Conservation (phyloP, 306 rosid species). For the Echinosophora koreensis region DNA sequence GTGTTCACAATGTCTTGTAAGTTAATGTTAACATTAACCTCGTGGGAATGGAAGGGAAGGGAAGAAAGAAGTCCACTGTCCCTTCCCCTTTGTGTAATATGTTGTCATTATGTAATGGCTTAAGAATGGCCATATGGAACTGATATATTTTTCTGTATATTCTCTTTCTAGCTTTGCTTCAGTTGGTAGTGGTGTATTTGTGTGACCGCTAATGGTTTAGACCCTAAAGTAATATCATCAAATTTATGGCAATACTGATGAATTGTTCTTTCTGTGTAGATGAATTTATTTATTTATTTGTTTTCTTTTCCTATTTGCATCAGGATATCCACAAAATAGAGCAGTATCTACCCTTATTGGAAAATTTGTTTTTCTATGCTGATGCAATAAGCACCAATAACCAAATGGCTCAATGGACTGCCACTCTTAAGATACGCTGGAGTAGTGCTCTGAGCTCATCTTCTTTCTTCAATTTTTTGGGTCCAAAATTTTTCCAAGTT, state of each 20-base stretch:
- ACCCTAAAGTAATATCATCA: neutral
- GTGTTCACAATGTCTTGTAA: neutral
- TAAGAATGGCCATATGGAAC: neutral
- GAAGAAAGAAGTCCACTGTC: neutral
- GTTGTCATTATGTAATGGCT: neutral
- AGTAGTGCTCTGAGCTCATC: constrained; percentile 67
- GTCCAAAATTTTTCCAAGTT: constrained; percentile 67
- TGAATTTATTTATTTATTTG: neutral
- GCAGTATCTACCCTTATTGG: constrained; percentile 78
- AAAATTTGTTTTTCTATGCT: constrained; percentile 57
- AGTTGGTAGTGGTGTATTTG: constrained; percentile 1
- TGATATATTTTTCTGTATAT: neutral
- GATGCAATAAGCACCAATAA: constrained; percentile 38
- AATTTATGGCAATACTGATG: constrained; percentile 7
- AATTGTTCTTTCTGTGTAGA: constrained; percentile 8
- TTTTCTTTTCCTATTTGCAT: constrained; percentile 29
- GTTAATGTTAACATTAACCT: constrained; percentile 6
- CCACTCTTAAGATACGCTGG: constrained; percentile 71
- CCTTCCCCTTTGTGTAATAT: neutral
- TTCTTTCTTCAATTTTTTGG: constrained; percentile 59
- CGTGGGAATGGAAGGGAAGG: constrained; percentile 2
- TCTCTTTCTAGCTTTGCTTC: neutral
- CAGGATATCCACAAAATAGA: constrained; percentile 76
- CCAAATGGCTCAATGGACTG: constrained; percentile 54
- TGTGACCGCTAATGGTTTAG: constrained; percentile 16